Base-by-base conservation (phyloP, 257 asterid species). In the Datura wrightii region DNA sequence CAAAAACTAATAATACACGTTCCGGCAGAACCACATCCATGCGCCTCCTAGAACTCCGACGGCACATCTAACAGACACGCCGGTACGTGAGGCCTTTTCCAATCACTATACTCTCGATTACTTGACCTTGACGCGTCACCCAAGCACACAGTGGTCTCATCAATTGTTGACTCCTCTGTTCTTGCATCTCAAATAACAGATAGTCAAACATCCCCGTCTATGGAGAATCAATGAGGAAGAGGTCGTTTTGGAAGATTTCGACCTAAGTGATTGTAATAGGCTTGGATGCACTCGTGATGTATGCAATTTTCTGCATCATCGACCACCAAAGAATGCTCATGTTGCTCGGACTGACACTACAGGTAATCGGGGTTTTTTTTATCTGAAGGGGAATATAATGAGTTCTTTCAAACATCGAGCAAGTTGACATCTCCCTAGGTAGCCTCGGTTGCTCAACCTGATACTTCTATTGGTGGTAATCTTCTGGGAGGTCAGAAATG, bases 21-120 rank as follows among this genome's bases (percentile, higher is more conserved):
- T 65, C 44, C 9, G 42, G 46, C n/a, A 65, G 44, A 65, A 36
- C 72, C 72, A 44, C 72, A 65, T 65, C 72, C 72, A 34, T 19
- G 7, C 1, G 0, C 19, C 46, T 39, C 34, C 72, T 42, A 0
- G 46, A 65, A n/a, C 42, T 65, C n/a, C 72, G 34, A 65, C 13
- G 44, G 46, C 50, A 7, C 50, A 8, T 46, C 8, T 46, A 7
- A 46, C 50, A 8, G 9, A 8, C 37, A 8, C 10, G 72, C 10
- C 3, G 1, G 72, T 4, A 9, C 2, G 19, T 65, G 44, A 34
- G 16, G 46, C 5, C 72, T 65, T 44, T 65, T 13, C 46, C 37
- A 5, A 65, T 65, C 46, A 65, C 46, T 31, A 31, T 62, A 24
- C 70, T 62, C 41, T 62, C 70, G 41, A 62, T 31, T 31, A 62